Base-by-base conservation (phyloP, 148 eudicot species). In the Arctostaphylos glauca region DNA sequence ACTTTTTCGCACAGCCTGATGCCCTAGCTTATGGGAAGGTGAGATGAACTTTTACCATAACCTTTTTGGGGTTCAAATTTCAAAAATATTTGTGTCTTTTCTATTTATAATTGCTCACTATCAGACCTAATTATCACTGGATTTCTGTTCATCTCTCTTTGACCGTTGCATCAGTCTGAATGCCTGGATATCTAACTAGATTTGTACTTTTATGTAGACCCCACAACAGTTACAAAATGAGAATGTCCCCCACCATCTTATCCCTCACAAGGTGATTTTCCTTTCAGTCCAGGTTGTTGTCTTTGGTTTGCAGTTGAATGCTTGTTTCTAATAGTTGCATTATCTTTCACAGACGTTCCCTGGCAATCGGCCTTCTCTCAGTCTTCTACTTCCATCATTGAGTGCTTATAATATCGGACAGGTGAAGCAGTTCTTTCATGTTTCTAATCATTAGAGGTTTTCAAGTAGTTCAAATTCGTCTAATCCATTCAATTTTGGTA, bases 11-110 rank as follows among this genome's bases (percentile, higher is more conserved):
- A 66, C 99, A 96, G 86, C 94, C 99, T 50, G 99, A 96, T 88
- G 99, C 99, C 86, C 93, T 96, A 82, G 99, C 99, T 81, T 93
- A 94, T 86, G 99, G 99, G 88, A 96, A 96, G 97, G 99, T 94
- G 76, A 84, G 74, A 73, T 44, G 38, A 25, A 16, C 46, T 44
- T 10, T 82, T 52, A n/a, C 48, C 47, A 3, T 44, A 50, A 38
- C 66, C 43, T n/a, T 62, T 6, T 49, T 2, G 2, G 54, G 44
- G 41, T 78, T 6, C 18, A 1, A 14, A 50, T 21, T 78, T 6
- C 18, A 1, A 14, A 50, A 64, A 41, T 15, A 60, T 66, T 12
- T 16, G 15, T 21, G 3, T 70, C 59, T 56, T 3, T 66, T 13
- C 43, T 6, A 3, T n/a, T 46, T 67, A 21, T 71, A 53, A 59